Base-by-base conservation (phyloP, 805 yeast genomes). In the Barnettozyma siamensis region DNA sequence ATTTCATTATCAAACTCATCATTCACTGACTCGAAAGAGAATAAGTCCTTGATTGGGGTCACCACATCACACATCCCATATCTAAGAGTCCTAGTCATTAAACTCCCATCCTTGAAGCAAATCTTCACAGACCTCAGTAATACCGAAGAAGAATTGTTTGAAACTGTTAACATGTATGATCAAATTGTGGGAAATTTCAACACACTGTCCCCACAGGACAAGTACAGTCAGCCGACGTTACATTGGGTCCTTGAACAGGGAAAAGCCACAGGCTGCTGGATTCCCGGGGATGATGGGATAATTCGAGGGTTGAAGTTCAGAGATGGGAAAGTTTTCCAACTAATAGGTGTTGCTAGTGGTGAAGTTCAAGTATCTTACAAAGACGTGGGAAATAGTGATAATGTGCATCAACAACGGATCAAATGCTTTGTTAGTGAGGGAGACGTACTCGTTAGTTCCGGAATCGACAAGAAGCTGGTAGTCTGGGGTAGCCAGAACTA, bases 21-120 rank as follows among this genome's bases (percentile, higher is more conserved):
- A 0, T 42, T 45, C 30, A 16, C n/a, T 7, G 47, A 50, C 2
- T 4, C n/a, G 13, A 12, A 26, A 15, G 19, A 23, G 6, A n/a
- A 17, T 10, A 11, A 9, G 12, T 64, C 66, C 0, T 47, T 68
- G 19, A 54, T 83, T 13, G 78, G 81, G 0, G 72, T 84, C 7
- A 87, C 80, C 0, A 87, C 96, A 0, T 79, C 88, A 1, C 91
- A 86, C 52, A 72, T 75, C 12, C 96, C 96, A 4, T 83, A 69
- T 52, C 76, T 84, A 85, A 60, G 95, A 48, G 48, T 84, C 11
- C 70, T 87, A 2, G 58, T 84, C 0, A 68, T 79, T 0, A 57
- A 65, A 24, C 46, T 79, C n/a, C 75, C 78, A 6, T 41, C 41
- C 17, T 24, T 47, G 3, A 32, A 38, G 3, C 15, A 34, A 7